These are phyloP conservation scores for Allium sativum DNA, from an alignment of 106 monocot species.

Conservation along the genomic window DNA sequence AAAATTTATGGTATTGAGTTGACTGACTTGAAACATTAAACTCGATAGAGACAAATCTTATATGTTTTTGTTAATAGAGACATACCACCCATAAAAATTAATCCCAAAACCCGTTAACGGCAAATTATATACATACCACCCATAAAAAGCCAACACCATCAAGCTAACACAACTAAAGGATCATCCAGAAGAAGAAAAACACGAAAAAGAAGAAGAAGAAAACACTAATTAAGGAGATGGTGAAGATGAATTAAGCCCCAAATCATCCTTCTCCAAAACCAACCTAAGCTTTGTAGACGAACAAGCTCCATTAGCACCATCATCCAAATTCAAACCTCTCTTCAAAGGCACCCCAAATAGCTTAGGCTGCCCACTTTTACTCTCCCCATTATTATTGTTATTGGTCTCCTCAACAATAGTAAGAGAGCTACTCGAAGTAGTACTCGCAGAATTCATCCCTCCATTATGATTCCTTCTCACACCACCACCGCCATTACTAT, in stretches of 20 bases:
- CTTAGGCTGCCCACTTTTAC: conserved; percentile 27
- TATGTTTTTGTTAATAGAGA: too few relatives aligned
- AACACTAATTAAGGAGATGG: conserved; percentile 1
- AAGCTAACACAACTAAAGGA: too few relatives aligned
- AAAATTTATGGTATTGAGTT: too few relatives aligned
- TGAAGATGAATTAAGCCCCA: conserved; percentile 24
- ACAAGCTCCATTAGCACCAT: conserved; percentile 8
- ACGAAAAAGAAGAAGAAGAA: background rate
- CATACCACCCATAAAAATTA: too few relatives aligned
- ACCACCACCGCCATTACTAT: background rate
- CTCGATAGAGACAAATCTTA: too few relatives aligned
- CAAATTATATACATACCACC: too few relatives aligned
- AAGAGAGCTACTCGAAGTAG: conserved; percentile 87
- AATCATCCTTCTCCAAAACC: conserved; percentile 3
- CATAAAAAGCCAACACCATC: too few relatives aligned
- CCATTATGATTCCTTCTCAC: background rate
- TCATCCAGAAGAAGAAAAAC: background rate
- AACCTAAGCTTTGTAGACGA: conserved; percentile 24
- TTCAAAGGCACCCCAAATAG: conserved; percentile 40
- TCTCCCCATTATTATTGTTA: conserved; percentile 13
- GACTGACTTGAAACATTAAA: too few relatives aligned
- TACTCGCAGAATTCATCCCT: conserved; percentile 37
- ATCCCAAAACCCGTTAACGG: too few relatives aligned
- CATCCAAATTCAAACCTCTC: background rate
- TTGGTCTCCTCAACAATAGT: conserved; percentile 74